phyloP scores from a whole-genome alignment of 805 yeast genomes.

The Maudiozyma barnettii region DNA sequence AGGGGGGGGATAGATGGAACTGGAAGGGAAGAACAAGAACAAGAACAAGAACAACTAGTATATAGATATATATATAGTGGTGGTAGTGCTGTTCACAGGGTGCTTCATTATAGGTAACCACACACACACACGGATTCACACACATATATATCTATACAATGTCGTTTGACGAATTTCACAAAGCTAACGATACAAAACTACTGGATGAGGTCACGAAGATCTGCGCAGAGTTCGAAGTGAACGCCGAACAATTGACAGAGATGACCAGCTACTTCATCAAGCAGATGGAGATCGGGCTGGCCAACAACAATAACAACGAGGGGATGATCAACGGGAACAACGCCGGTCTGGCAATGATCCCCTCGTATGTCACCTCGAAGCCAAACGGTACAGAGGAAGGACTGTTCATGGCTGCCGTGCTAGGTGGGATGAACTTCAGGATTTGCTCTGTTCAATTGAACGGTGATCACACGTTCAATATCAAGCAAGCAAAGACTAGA shows the following conservation, averaged over 20 bases:
- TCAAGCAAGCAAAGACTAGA: conserved; percentile 67
- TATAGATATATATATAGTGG: too few species aligned
- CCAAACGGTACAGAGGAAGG: conserved; percentile 87
- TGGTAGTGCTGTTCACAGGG: background rate
- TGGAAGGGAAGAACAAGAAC: background rate
- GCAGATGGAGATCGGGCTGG: conserved; percentile 52
- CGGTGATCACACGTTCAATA: conserved; percentile 69
- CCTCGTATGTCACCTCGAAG: conserved; percentile 73
- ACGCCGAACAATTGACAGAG: conserved; percentile 18
- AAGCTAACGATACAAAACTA: conserved; percentile 15
- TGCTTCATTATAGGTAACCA: background rate
- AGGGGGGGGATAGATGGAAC: background rate
- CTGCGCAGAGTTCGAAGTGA: conserved; percentile 21
- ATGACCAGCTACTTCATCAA: conserved; percentile 44
- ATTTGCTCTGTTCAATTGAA: conserved; percentile 77
- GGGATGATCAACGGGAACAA: conserved; percentile 27
- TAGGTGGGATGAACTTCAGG: conserved; percentile 94
- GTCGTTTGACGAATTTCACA: conserved; percentile 27
- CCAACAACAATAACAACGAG: conserved; percentile 8
- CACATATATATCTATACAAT: conserved; percentile 3
- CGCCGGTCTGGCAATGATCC: conserved; percentile 78
- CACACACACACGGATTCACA: background rate
- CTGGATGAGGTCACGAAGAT: conserved; percentile 20
- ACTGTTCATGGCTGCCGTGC: conserved; percentile 76
- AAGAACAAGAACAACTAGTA: background rate